Evolutionary conservation across 257 asterid genomes (phyloP), one percentile per base, ranked within the genome.

Genomic region (Verbena officinalis): DNA sequence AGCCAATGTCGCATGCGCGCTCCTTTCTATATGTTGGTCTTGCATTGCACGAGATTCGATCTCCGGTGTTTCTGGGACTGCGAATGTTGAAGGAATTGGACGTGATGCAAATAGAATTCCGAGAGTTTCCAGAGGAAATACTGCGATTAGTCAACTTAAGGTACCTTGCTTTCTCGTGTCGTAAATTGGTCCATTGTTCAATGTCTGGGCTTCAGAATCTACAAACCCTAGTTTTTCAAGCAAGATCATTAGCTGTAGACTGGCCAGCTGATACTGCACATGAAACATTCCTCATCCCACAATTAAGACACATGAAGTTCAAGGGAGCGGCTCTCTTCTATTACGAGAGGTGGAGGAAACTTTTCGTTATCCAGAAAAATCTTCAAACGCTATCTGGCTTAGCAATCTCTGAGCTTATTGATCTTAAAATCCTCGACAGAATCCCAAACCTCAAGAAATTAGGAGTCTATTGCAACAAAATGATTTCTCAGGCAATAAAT

Each of bases 231-330:
- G 36, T 68, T 36, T 7, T 46, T 57, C 38, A 23, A 30, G 9
- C 40, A 42, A 30, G 7, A 2, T 30, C 40, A 4, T 5, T 5
- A 36, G 8, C 11, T 5, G 3, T 36, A 4, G 40, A 7, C 40
- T 36, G 40, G 3, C 6, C 12, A 10, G 7, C 30, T 42, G 5
- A 5, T 10, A 0, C 3, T 0, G 1, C 11, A 9, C 10, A 9
- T 55, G 42, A 22, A n/a, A 20, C 34, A 39, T 58, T 20, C 0
- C 14, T 19, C 11, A 20, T 70, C 50, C 34, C 51, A 20, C 56
- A 34, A 9, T 44, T 70, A 33, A 62, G 70, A 12, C 70, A 62
- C 59, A n/a, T 70, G 49, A 54, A 53, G 33, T 53, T 70, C 65
- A 30, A 34, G 51, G 58, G 12, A 5, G 52, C 44, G 31, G 3